Conservation (phyloP, 768 basidiomycete genomes). For the Russula griseocarnosa region DNA sequence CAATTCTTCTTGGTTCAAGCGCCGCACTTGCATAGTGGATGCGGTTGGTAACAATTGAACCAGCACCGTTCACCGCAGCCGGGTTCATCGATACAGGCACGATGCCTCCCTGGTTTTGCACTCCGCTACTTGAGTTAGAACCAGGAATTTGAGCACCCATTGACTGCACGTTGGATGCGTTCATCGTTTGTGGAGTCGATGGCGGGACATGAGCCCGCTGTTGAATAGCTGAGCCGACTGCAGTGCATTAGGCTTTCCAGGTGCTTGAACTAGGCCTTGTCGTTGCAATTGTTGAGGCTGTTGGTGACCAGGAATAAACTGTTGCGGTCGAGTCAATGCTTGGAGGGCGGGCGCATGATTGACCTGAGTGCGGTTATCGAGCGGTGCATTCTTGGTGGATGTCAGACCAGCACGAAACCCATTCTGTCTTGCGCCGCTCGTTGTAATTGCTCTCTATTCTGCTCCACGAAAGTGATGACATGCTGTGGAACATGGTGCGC, state of each 20-base stretch:
- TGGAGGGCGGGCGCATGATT: conserved; percentile 8
- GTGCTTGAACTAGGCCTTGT: background rate
- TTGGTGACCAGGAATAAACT: conserved; percentile 5
- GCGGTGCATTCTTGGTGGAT: conserved; percentile 11
- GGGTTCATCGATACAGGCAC: conserved; percentile 16
- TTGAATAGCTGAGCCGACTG: background rate
- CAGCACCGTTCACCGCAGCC: background rate
- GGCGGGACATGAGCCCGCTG: background rate
- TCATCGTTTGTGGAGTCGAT: conserved; percentile 11
- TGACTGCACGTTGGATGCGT: conserved; percentile 4
- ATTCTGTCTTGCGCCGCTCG: conserved; percentile 21
- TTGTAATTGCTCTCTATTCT: conserved; percentile 18
- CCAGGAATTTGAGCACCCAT: conserved; percentile 6
- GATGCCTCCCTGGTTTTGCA: conserved; percentile 10
- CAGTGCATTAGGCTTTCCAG: conserved; percentile 8
- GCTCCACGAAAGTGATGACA: conserved; percentile 20
- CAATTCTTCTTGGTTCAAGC: background rate
- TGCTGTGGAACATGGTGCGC: conserved; percentile 17
- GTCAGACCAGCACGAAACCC: conserved; percentile 22
- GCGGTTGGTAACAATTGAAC: background rate
- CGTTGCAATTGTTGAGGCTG: conserved; percentile 10
- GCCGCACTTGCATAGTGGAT: background rate
- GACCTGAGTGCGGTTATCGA: conserved; percentile 18
- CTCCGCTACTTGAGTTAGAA: background rate
- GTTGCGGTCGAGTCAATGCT: background rate